Percentiles rank a stretch among this genome's conserved stretches.
Conservation (phyloP, 305 asterid genomes). For the Euphrasia arctica region DNA sequence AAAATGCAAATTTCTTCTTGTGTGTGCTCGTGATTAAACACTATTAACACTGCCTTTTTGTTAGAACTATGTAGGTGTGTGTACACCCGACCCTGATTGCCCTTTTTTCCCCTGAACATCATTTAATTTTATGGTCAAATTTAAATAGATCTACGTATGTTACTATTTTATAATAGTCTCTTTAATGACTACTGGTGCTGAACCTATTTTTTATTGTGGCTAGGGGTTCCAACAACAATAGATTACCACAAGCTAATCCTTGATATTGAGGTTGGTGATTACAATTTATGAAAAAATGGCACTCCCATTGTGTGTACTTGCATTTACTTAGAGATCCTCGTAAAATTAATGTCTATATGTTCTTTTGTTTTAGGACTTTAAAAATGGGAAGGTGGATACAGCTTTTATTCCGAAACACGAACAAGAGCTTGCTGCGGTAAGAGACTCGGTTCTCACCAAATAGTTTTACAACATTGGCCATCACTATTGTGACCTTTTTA, state of each 20-base stretch:
- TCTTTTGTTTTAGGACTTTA: constrained; percentile 64
- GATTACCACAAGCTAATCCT: constrained; percentile 98
- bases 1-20: constrained; percentile 1
- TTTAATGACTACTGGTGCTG: constrained; percentile 9
- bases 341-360: constrained; percentile 4
- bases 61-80: background rate
- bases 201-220: constrained; percentile 24
- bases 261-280: constrained; percentile 67
- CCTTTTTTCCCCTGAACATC: no score
- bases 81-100: no score
- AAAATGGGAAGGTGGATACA: constrained; percentile 85
- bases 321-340: constrained; percentile 1
- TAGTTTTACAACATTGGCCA: background rate
- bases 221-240: constrained; percentile 97
- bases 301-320: background rate
- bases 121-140: no score
- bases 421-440: constrained; percentile 89
- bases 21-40: background rate
- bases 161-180: background rate
- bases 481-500: background rate
- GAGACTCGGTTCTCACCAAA: constrained; percentile 26
- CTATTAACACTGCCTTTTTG: no score
- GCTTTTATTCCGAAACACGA: constrained; percentile 97
- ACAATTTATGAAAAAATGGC: constrained; percentile 14
- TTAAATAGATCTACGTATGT: no score